Base-by-base conservation (phyloP, 306 rosid species). In the Malus sylvestris region DNA sequence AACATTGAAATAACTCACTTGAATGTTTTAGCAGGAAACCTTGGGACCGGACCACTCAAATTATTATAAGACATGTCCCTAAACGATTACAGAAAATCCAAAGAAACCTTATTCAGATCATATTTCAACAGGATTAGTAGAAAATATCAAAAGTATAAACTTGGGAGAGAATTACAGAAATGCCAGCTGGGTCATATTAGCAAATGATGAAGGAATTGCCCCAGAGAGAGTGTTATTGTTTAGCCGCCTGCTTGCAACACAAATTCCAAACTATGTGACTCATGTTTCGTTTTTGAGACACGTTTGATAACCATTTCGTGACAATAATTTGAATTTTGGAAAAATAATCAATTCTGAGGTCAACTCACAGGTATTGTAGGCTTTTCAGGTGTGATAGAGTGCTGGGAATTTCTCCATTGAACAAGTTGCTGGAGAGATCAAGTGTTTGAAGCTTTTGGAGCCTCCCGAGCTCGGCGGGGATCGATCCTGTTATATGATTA, bases 41-140 rank as follows among this genome's bases (percentile, higher is more conserved):
- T 80, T 38, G 99, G 99, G 13, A 96, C 88, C 42, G 93, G 94
- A 79, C 89, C 97, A 71, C 91, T 92, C 73, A 96, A 83, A 81
- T 93, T 96, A 80, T 96, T 96, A 67, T 78, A 83, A 29, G 99
- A 91, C 64, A 96, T 81, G 75, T 96, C 99, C 88, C 99, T 96
- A 78, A 19, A 83, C 74, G 79, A 78, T 62, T 44, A 22, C 15
- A 57, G 57, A 72, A 62, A 72, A 67, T 55, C 60, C 77, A 45
- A 20, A 35, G 10, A 49, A 63, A 46, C 60, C 32, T 27, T 42
- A 25, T 64, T 42, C 35, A 73, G 68, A 76, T 30, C 33, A 66
- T 40, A 5, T 44, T 51, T 38, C 23, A 70, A 69, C 58, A 45
- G 29, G 32, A 15, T 51, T 51, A 64, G 9, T 6, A 27, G 18